Evolutionary conservation across 2,329 filamentous ascomycete species (phyloP).

Genomic region (Clonostachys sp.): DNA sequence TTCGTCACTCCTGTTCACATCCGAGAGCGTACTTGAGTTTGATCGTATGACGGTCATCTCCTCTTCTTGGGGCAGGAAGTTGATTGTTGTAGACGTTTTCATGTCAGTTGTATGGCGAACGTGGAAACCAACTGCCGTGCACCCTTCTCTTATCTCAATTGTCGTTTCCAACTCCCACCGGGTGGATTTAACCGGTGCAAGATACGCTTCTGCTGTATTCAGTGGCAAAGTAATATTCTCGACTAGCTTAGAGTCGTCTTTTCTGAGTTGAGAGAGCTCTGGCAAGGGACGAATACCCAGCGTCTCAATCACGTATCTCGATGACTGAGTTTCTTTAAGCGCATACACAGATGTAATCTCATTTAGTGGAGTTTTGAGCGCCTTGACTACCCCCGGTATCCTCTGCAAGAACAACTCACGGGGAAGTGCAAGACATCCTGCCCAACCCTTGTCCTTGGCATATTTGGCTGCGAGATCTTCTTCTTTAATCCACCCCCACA

Average conservation of each 20-base stretch:
- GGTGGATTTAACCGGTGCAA: not conserved
- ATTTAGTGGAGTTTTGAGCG: constrained; percentile 24
- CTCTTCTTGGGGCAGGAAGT: constrained; percentile 28
- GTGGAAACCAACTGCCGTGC: constrained; percentile 10
- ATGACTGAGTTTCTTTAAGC: not conserved
- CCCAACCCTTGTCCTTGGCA: constrained; percentile 41
- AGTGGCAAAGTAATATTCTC: not conserved
- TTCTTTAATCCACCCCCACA: constrained; percentile 46
- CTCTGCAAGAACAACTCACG: constrained; percentile 34
- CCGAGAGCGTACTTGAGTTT: constrained; percentile 17
- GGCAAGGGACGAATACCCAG: constrained; percentile 27
- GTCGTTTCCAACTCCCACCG: constrained; percentile 17
- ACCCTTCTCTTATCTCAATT: constrained; percentile 6
- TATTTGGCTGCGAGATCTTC: constrained; percentile 38
- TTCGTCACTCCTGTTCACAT: constrained; percentile 26
- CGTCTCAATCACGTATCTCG: constrained; percentile 24
- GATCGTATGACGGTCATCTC: constrained; percentile 31
- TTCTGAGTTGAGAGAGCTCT: constrained; percentile 9
- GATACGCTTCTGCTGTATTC: not conserved
- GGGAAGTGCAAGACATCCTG: constrained; percentile 39
- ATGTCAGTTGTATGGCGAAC: constrained; percentile 17
- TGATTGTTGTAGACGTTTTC: constrained; percentile 24
- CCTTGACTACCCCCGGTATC: constrained; percentile 24
- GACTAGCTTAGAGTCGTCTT: not conserved
- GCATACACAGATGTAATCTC: constrained; percentile 34